phyloP scores from a whole-genome alignment of 768 basidiomycete species.

The Lactarius pseudohatsudake region DNA sequence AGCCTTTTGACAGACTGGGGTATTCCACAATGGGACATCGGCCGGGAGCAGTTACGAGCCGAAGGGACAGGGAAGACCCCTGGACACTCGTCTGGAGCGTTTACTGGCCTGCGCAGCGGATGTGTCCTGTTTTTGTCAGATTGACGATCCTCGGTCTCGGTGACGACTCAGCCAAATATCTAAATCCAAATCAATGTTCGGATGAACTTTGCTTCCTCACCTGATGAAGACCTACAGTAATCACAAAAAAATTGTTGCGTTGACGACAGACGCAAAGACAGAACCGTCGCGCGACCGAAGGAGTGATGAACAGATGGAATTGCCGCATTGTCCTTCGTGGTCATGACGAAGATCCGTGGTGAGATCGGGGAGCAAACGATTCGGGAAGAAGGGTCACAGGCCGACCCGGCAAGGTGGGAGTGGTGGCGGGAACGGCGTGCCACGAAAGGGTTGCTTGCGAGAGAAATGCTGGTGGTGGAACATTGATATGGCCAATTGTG shows the following conservation, averaged over 20 bases:
- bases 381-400: constrained; percentile 1
- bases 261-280: not conserved
- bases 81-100: constrained; percentile 14
- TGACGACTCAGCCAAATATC: not conserved
- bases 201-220: not conserved
- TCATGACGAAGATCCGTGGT: constrained; percentile 8
- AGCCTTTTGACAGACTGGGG: not conserved
- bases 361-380: constrained; percentile 23
- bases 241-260: not conserved
- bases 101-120: constrained; percentile 13
- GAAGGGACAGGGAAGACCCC: constrained; percentile 14
- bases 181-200: not conserved
- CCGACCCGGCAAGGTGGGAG: not conserved
- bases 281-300: not conserved
- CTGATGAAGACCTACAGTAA: not conserved
- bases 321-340: not conserved
- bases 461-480: constrained; percentile 21
- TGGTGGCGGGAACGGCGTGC: not conserved
- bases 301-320: not conserved
- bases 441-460: constrained; percentile 13
- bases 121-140: constrained; percentile 6
- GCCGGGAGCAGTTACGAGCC: constrained; percentile 14
- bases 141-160: constrained; percentile 19
- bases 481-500: constrained; percentile 3
- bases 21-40: not conserved